phyloP scores from a whole-genome alignment of 768 basidiomycete species.

The Mycena kentingensis region DNA sequence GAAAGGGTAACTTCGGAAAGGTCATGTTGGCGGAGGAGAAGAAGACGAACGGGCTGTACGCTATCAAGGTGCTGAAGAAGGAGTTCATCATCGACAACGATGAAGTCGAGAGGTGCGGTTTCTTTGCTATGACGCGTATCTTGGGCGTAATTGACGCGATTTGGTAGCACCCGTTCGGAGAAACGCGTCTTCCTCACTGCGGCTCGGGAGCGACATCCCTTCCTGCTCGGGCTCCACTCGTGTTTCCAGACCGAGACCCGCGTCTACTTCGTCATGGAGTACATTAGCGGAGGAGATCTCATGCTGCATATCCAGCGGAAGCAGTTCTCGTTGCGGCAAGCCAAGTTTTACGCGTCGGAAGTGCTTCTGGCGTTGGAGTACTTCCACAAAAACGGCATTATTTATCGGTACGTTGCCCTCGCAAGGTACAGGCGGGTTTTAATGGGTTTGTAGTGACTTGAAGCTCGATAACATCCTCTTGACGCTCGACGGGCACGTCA shows the following conservation, averaged over 20 bases:
- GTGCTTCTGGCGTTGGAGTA: conserved; percentile 95
- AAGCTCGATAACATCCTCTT: conserved; percentile 98
- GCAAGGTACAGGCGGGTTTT: neutral
- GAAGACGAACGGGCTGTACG: conserved; percentile 81
- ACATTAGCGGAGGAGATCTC: conserved; percentile 97
- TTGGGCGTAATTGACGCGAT: conserved; percentile 16
- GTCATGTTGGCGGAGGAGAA: conserved; percentile 99
- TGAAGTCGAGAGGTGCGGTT: conserved; percentile 91
- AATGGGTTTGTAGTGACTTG: conserved; percentile 65
- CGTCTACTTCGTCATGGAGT: conserved; percentile 99
- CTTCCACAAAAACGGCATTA: conserved; percentile 98
- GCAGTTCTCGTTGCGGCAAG: conserved; percentile 97
- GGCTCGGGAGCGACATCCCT: conserved; percentile 96
- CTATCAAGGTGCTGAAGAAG: conserved; percentile 99
- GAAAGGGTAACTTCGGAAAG: conserved; percentile 99
- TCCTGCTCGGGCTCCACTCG: conserved; percentile 93
- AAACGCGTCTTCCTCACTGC: conserved; percentile 98
- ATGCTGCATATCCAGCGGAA: conserved; percentile 99
- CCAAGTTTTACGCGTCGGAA: conserved; percentile 98
- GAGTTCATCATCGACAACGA: conserved; percentile 99
- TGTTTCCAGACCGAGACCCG: conserved; percentile 99
- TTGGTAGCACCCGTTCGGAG: conserved; percentile 89
- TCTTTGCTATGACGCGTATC: neutral
- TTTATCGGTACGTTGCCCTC: conserved; percentile 72
- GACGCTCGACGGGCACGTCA: conserved; percentile 96